Conservation (phyloP, 2,329 filamentous ascomycete species). For the Aspergillus jensenii region DNA sequence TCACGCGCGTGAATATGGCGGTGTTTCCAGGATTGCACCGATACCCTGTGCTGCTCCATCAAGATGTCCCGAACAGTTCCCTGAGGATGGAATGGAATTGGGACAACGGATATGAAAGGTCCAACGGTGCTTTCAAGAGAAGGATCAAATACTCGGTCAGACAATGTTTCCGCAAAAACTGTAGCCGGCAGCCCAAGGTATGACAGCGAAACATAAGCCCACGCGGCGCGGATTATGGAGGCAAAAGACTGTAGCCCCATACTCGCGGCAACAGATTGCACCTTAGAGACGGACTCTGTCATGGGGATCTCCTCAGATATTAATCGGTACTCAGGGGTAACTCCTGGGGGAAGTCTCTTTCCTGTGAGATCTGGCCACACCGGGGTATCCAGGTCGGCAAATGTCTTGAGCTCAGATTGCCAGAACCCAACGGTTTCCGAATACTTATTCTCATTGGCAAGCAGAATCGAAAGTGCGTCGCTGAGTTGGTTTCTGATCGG, state of each 20-base stretch:
- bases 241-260: constrained; percentile 30
- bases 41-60: constrained; percentile 25
- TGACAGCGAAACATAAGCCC: constrained; percentile 26
- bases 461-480: constrained; percentile 26
- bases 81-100: constrained; percentile 30
- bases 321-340: constrained; percentile 16
- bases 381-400: constrained; percentile 22
- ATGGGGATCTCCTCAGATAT: constrained; percentile 19
- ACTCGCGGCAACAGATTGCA: constrained; percentile 20
- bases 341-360: constrained; percentile 15
- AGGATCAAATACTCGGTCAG: constrained; percentile 29
- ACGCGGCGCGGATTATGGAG: constrained; percentile 30
- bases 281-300: constrained; percentile 15
- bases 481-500: constrained; percentile 26
- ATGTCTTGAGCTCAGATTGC: constrained; percentile 23
- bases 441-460: constrained; percentile 15
- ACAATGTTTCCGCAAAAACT: constrained; percentile 35
- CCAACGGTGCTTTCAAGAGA: constrained; percentile 29
- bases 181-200: constrained; percentile 28
- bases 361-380: constrained; percentile 31
- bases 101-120: constrained; percentile 34
- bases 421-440: constrained; percentile 24
- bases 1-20: constrained; percentile 31
- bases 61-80: constrained; percentile 27
- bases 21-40: constrained; percentile 25